A percentile compares a stretch with the other conserved stretches of the same genome.
Evolutionary conservation across 352 stramenopile species (phyloP).

Genomic region (Phytophthora tentaculata): DNA sequence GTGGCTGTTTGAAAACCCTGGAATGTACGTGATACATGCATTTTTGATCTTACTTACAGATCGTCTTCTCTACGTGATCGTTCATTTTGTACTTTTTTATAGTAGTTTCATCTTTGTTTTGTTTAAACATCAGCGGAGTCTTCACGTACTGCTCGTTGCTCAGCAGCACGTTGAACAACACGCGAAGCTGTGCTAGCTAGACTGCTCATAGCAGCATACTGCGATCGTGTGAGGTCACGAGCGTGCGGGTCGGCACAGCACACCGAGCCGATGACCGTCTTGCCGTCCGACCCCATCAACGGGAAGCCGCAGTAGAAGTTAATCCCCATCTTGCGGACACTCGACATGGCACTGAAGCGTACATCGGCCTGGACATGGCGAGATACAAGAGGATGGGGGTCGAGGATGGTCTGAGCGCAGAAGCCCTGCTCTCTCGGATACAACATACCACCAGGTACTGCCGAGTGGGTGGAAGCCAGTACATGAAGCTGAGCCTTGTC

Average conservation of each 20-base stretch:
- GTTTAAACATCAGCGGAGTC: constrained; percentile 19
- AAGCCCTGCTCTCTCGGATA: constrained; percentile 67
- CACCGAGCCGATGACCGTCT: constrained; percentile 66
- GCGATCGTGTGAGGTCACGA: constrained; percentile 53
- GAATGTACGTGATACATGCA: constrained; percentile 19
- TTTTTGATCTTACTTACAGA: constrained; percentile 16
- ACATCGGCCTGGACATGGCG: constrained; percentile 69
- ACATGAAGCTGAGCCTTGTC: constrained; percentile 56
- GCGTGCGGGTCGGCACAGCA: constrained; percentile 64
- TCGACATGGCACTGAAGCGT: constrained; percentile 60
- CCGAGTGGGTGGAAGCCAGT: constrained; percentile 43
- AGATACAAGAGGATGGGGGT: constrained; percentile 63
- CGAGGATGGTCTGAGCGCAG: constrained; percentile 71
- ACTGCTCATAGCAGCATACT: constrained; percentile 62
- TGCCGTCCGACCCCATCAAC: constrained; percentile 47
- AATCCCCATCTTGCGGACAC: constrained; percentile 46
- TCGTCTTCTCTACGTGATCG: constrained; percentile 22
- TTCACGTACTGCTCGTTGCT: constrained; percentile 33
- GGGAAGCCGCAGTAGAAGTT: constrained; percentile 86
- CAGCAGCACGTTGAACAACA: constrained; percentile 42
- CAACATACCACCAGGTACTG: constrained; percentile 31
- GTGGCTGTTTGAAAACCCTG: constrained; percentile 14
- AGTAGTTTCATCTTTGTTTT: constrained; percentile 19
- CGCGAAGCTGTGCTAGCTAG: constrained; percentile 61
- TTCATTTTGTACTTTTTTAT: constrained; percentile 33